These are phyloP conservation scores for Trametes pubescens DNA, from an alignment of 1,284 basidiomycete genomes.

Conservation along the genomic window DNA sequence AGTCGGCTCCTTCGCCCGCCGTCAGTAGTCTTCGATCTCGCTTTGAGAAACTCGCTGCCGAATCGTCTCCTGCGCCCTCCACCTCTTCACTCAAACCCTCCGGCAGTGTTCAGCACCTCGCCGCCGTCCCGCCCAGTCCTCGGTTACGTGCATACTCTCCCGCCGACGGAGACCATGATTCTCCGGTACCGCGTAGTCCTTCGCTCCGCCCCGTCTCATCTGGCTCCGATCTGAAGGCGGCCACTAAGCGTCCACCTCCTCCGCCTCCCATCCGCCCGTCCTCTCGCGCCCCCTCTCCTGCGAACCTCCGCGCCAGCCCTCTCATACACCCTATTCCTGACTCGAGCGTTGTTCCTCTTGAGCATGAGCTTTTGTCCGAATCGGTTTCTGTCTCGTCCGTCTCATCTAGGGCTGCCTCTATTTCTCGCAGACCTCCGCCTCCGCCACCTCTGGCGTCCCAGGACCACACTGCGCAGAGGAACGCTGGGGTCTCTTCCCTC, in stretches of 20 bases:
- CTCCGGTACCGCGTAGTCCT: conserved; percentile 30
- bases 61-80: conserved; percentile 27
- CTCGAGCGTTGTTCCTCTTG: conserved; percentile 37
- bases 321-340: conserved; percentile 53
- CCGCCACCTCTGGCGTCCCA: conserved; percentile 34
- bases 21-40: conserved; percentile 72
- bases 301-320: conserved; percentile 52
- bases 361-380: conserved; percentile 21
- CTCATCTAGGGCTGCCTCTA: conserved; percentile 35
- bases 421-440: conserved; percentile 40
- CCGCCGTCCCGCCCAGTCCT: conserved; percentile 45
- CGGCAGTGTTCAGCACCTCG: conserved; percentile 34
- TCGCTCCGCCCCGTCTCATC: conserved; percentile 56
- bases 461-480: conserved; percentile 27
- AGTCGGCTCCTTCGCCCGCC: conserved; percentile 61
- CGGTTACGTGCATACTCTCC: conserved; percentile 51
- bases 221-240: conserved; percentile 57
- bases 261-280: conserved; percentile 57
- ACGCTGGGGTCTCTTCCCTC: conserved; percentile 51
- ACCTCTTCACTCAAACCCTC: conserved; percentile 33
- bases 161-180: conserved; percentile 37
- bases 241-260: conserved; percentile 62
- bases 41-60: conserved; percentile 67
- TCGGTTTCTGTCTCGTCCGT: conserved; percentile 35
- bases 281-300: conserved; percentile 51